Evolutionary conservation across 495 filamentous ascomycete genomes (phyloP).

Genomic region (Stereocaulon alpinum): DNA sequence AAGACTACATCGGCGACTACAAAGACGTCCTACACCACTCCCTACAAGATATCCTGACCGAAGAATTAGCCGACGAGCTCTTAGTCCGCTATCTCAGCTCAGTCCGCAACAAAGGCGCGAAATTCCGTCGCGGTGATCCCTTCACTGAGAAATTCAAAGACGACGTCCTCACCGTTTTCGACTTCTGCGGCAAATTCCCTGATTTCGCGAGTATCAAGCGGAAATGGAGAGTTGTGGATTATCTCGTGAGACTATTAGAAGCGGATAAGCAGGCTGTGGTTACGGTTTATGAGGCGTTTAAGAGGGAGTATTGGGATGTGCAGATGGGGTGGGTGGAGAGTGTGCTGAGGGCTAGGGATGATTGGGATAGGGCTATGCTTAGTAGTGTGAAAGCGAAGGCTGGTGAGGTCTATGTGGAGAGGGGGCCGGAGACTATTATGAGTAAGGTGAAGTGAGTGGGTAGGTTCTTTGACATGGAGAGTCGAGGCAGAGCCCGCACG

Average conservation of each 20-base stretch:
- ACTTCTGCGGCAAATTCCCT: slow-evolving; percentile 46
- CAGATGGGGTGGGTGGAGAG: slow-evolving; percentile 95
- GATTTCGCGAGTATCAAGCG: slow-evolving; percentile 64
- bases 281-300: slow-evolving; percentile 71
- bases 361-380: slow-evolving; percentile 85
- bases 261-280: slow-evolving; percentile 64
- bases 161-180: slow-evolving; percentile 76
- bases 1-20: slow-evolving; percentile 89
- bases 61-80: slow-evolving; percentile 84
- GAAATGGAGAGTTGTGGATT: slow-evolving; percentile 83
- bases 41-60: slow-evolving; percentile 76
- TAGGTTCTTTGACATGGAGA: too few relatives aligned
- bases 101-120: slow-evolving; percentile 81
- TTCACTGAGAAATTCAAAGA: slow-evolving; percentile 85
- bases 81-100: slow-evolving; percentile 75
- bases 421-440: slow-evolving; percentile 82
- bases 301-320: slow-evolving; percentile 83
- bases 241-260: slow-evolving; percentile 63
- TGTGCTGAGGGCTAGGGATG: slow-evolving; percentile 75
- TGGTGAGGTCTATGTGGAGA: slow-evolving; percentile 67
- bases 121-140: slow-evolving; percentile 73
- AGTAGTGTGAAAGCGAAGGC: slow-evolving; percentile 77
- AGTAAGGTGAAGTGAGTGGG: slow-evolving; percentile 61
- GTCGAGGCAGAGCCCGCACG: too few relatives aligned
- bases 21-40: slow-evolving; percentile 66